These are phyloP conservation scores for Chenopodium formosanum DNA, from an alignment of 148 eudicot genomes.

Conservation along the genomic window DNA sequence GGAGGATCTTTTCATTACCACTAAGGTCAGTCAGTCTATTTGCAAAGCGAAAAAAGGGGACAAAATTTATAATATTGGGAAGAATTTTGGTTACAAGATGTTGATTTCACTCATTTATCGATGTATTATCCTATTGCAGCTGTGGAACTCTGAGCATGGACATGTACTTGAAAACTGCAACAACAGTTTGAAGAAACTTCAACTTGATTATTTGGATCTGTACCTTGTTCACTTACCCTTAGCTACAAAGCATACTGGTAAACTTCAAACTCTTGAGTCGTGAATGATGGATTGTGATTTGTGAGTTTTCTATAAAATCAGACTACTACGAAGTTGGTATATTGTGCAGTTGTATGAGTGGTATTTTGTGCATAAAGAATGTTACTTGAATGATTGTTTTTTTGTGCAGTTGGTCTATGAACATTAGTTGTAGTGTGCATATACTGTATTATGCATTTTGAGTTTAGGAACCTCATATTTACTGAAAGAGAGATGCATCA, in stretches of 20 bases:
- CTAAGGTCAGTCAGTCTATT: conserved; percentile 45
- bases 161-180: conserved; percentile 89
- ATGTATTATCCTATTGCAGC: conserved; percentile 38
- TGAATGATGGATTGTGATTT: neutral
- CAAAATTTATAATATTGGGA: neutral
- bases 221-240: conserved; percentile 90
- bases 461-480: neutral
- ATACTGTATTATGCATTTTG: neutral
- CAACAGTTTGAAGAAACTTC: conserved; percentile 82
- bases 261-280: neutral
- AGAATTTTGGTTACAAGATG: neutral
- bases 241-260: conserved; percentile 89
- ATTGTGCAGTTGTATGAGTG: neutral
- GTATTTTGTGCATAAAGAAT: neutral
- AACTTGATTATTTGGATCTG: conserved; percentile 77
- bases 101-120: neutral
- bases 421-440: neutral
- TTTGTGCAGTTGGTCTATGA: neutral
- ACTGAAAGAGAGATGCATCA: neutral
- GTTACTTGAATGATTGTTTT: neutral
- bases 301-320: neutral
- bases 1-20: conserved; percentile 90
- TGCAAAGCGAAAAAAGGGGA: too few species aligned
- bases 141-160: conserved; percentile 96
- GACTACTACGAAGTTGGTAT: neutral